Evolutionary conservation across 345 rosid species (phyloP).

Genomic region (Lumnitzera racemosa): DNA sequence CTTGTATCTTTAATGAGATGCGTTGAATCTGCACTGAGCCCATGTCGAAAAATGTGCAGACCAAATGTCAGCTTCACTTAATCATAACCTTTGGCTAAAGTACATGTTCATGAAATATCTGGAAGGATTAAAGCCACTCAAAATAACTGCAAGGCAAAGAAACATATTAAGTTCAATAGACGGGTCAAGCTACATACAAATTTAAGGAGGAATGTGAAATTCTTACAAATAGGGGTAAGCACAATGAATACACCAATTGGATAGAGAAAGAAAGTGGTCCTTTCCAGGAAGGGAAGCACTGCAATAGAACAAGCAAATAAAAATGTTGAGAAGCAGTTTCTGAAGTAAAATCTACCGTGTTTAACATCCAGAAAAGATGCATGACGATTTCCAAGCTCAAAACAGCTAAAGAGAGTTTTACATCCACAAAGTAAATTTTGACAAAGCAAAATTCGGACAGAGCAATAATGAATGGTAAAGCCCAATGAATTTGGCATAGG

Average conservation of each 20-base stretch:
- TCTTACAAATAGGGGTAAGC: conserved; percentile 84
- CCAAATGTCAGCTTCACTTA: conserved; percentile 13
- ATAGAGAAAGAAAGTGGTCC: conserved; percentile 91
- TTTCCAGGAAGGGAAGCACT: conserved; percentile 97
- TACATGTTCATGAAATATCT: conserved; percentile 90
- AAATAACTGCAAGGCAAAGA: conserved; percentile 58
- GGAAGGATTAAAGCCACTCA: conserved; percentile 96
- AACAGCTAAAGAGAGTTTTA: too few species aligned
- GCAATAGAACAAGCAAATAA: conserved; percentile 17
- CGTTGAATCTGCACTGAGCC: not conserved
- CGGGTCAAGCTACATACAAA: not conserved
- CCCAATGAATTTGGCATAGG: too few species aligned
- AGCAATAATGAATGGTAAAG: too few species aligned
- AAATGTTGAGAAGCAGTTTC: not conserved
- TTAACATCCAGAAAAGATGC: too few species aligned
- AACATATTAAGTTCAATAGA: not conserved
- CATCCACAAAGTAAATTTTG: too few species aligned
- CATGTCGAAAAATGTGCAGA: conserved; percentile 7
- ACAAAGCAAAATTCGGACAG: too few species aligned
- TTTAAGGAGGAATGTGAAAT: not conserved
- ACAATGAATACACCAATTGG: conserved; percentile 78
- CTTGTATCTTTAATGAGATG: too few species aligned
- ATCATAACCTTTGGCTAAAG: conserved; percentile 72
- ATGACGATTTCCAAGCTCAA: too few species aligned
- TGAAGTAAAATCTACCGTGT: too few species aligned